phyloP scores from a whole-genome alignment of 257 asterid species.

The Agastache rugosa region DNA sequence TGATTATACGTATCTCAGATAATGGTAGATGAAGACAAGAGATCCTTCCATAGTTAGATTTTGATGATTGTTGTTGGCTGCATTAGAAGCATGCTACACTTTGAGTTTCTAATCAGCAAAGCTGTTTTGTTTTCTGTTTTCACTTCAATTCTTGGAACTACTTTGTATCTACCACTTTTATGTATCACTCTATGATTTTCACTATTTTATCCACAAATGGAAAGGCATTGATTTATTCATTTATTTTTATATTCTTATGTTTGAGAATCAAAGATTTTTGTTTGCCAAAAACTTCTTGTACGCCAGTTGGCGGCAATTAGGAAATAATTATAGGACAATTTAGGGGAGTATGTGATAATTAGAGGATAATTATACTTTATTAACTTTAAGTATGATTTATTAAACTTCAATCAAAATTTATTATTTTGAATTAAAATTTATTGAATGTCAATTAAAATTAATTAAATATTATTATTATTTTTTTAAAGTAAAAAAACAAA shows the following conservation, averaged over 20 bases:
- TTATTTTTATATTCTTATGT: neutral
- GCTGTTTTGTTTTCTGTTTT: slow-evolving; percentile 25
- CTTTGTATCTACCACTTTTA: slow-evolving; percentile 23
- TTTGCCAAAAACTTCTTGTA: no score
- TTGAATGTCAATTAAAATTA: no score
- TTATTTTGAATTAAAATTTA: no score
- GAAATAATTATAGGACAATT: no score
- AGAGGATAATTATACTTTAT: no score
- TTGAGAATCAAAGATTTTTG: neutral
- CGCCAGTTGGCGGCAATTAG: no score
- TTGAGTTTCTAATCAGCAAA: slow-evolving; percentile 38
- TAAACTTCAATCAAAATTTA: no score
- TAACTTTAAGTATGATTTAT: no score
- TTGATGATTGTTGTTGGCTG: slow-evolving; percentile 41
- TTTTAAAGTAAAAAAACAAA: no score
- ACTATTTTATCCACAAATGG: slow-evolving; percentile 3
- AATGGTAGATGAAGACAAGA: neutral
- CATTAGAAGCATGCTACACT: slow-evolving; percentile 33
- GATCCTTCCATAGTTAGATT: neutral
- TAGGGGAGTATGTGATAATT: no score
- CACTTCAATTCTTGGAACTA: slow-evolving; percentile 43
- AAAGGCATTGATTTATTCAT: neutral
- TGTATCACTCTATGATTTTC: neutral
- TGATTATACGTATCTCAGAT: no score
- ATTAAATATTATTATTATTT: no score